Percentiles rank a stretch among this genome's conserved stretches.
Evolutionary conservation across 768 basidiomycete genomes (phyloP).

Genomic region (Boletus huronensis): DNA sequence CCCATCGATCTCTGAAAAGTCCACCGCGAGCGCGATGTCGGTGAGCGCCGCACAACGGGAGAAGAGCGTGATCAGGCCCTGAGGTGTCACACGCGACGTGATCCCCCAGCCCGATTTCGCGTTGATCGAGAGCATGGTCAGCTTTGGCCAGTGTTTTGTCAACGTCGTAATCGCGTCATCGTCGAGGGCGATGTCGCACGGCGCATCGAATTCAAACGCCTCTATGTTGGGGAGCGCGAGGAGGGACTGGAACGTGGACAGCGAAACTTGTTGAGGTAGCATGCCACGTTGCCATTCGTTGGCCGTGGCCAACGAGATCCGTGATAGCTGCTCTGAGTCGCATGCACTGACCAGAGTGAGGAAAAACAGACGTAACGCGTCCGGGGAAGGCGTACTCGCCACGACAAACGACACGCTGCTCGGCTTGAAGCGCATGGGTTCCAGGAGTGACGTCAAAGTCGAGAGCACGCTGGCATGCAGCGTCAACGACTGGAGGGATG

Average conservation of each 20-base stretch:
- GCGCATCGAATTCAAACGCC: constrained; percentile 14
- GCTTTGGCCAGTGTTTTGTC: constrained; percentile 20
- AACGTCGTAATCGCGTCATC: constrained; percentile 19
- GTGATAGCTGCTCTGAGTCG: neutral
- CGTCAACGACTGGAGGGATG: constrained; percentile 8
- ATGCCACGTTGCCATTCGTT: neutral
- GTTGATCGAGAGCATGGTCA: constrained; percentile 17
- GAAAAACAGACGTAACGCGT: constrained; percentile 23
- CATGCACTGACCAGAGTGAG: constrained; percentile 16
- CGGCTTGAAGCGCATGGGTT: constrained; percentile 18
- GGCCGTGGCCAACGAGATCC: constrained; percentile 9
- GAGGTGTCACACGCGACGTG: constrained; percentile 17
- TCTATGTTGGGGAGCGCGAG: constrained; percentile 12
- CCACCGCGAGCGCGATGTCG: constrained; percentile 18
- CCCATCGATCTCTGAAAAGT: constrained; percentile 20
- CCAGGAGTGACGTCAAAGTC: constrained; percentile 19
- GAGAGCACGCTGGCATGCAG: constrained; percentile 10
- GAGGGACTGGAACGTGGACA: constrained; percentile 20
- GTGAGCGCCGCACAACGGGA: constrained; percentile 4
- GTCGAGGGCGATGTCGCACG: constrained; percentile 20
- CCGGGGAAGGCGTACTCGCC: constrained; percentile 4
- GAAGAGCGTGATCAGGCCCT: constrained; percentile 23
- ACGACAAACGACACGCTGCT: constrained; percentile 15
- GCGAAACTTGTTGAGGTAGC: constrained; percentile 1
- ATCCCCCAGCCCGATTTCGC: constrained; percentile 18